Conservation (phyloP, 768 basidiomycete genomes). For the Mycena belliarum region DNA sequence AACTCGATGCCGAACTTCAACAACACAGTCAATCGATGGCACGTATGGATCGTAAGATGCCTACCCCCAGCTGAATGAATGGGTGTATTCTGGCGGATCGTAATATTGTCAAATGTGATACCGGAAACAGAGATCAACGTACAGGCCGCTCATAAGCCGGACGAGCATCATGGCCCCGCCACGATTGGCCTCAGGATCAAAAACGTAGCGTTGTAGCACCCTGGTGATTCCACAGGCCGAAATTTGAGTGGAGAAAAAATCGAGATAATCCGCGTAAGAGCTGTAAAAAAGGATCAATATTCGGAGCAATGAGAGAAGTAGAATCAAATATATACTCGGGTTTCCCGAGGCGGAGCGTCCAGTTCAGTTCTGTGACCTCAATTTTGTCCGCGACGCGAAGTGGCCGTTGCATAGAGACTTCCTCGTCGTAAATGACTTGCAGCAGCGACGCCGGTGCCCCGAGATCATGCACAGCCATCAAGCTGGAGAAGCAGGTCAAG, state of each 20-base stretch:
- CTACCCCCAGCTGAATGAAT: slow-evolving; percentile 10
- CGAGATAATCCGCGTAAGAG: too few relatives aligned
- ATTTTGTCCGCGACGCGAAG: not conserved
- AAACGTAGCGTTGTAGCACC: not conserved
- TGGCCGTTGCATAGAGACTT: slow-evolving; percentile 1
- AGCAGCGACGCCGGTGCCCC: not conserved
- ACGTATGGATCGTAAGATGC: not conserved
- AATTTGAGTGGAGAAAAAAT: slow-evolving; percentile 2
- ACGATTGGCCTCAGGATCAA: not conserved
- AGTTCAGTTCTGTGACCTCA: not conserved
- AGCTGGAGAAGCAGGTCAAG: not conserved
- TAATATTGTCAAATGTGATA: not conserved
- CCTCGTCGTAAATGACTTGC: not conserved
- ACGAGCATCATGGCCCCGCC: slow-evolving; percentile 7
- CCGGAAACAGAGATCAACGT: not conserved
- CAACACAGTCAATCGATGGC: not conserved
- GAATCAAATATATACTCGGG: not conserved
- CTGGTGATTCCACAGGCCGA: not conserved
- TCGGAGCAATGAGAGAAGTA: too few relatives aligned
- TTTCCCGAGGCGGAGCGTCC: not conserved
- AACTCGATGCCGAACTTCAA: slow-evolving; percentile 8
- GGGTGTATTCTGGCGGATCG: not conserved
- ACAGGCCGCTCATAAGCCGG: not conserved
- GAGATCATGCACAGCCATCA: slow-evolving; percentile 6
- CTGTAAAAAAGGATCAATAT: too few relatives aligned